phyloP scores from a whole-genome alignment of 441 rosid genomes.

The Aquilaria agallochum region DNA sequence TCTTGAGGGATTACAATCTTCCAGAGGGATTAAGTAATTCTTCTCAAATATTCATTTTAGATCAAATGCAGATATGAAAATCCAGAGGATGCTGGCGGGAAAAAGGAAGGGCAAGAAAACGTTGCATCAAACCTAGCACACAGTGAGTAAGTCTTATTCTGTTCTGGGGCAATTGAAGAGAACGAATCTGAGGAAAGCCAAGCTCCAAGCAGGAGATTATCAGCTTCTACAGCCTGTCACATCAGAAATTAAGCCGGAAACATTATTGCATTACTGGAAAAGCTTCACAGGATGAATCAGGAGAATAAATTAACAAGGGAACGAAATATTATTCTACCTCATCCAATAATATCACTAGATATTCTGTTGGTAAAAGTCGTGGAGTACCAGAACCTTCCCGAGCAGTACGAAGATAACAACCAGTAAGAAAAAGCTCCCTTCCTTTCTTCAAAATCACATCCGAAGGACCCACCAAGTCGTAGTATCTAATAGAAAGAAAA shows the following conservation, averaged over 20 bases:
- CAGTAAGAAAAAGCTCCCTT: constrained; percentile 86
- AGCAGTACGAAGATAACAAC: constrained; percentile 89
- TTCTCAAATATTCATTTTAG: no score
- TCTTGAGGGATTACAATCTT: no score
- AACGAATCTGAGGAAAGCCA: constrained; percentile 86
- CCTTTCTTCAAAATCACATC: constrained; percentile 79
- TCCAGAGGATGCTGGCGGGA: no score
- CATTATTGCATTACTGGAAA: not conserved
- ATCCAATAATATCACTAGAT: constrained; percentile 82
- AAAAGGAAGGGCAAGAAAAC: not conserved
- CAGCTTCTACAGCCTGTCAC: constrained; percentile 84
- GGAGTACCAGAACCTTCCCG: constrained; percentile 80
- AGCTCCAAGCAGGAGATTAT: constrained; percentile 76
- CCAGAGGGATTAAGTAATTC: no score
- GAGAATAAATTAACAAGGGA: constrained; percentile 6
- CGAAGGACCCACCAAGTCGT: constrained; percentile 73
- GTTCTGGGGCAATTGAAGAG: constrained; percentile 69
- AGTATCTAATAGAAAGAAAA: constrained; percentile 45
- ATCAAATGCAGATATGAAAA: no score
- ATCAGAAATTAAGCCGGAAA: constrained; percentile 17
- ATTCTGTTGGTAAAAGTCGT: constrained; percentile 92
- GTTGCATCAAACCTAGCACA: constrained; percentile 62
- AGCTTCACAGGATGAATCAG: constrained; percentile 10
- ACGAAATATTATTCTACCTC: constrained; percentile 42
- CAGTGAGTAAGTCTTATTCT: constrained; percentile 60